Base-by-base conservation (phyloP, 306 rosid species). In the Cucurbita maxima region DNA sequence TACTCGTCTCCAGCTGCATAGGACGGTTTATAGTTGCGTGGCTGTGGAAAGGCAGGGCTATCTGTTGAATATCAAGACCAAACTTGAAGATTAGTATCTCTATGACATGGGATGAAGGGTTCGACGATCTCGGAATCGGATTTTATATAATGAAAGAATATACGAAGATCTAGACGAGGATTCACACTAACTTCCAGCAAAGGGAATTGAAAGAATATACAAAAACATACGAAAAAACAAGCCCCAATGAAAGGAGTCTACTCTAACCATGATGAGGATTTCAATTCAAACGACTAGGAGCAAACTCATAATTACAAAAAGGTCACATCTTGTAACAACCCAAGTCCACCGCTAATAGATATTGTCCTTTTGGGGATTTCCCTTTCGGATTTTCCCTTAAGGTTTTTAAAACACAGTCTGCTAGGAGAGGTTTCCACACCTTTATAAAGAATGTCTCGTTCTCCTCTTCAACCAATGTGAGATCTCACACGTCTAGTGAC, bases 1-100 rank as follows among this genome's bases (percentile, higher is more conserved):
- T 86, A 90, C 79, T 85, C 96, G 13, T 89, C 90, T 47, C 88
- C 82, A 7, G 81, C 36, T 6, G 84, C 38, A 75, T 80, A 81
- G 11, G 89, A 59, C 56, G 96, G 88, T 78, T 79, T 86, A 55
- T 84, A 81, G 57, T 69, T 84, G 41, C 79, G 88, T 34, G 85
- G 86, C 72, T 77, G 93, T 73, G 88, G 89, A 60, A 82, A 22
- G 14, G 84, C 69, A 41, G 62, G 83, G 43, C 54, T 82, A 63
- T 76, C 82, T 54, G 79, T 83, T 80, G 57, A 61, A 5, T 68
- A 72, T 9, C 38, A 74, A 56, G 45, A 58, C 44, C 55, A 57
- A 50, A 40, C 36, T n/a, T 37, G 25, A 40, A 53, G 76, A 72
- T 72, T 54, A 52, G 13, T n/a, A 71, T 51, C 44, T 43, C 15